A percentile compares a stretch with the other conserved stretches of the same genome.
Conservation (phyloP, 371 early-diverging fungal genomes). For the Parasitella parasitica region DNA sequence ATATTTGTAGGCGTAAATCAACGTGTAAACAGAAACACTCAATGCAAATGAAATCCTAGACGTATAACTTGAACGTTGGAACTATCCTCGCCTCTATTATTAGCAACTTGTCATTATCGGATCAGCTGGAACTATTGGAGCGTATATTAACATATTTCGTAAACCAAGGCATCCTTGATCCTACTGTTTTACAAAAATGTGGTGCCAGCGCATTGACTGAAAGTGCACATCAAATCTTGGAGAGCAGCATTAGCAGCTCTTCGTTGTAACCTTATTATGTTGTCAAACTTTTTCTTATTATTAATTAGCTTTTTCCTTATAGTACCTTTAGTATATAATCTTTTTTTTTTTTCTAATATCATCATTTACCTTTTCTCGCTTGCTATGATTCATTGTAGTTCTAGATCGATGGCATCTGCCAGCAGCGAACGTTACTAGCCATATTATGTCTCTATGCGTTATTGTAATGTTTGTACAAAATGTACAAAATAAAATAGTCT, state of each 20-base stretch:
- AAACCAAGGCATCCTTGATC: conserved; percentile 56
- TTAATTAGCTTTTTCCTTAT: too few relatives aligned
- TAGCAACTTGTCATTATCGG: conserved; percentile 39
- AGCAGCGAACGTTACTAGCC: too few relatives aligned
- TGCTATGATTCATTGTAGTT: too few relatives aligned
- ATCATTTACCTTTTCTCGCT: too few relatives aligned
- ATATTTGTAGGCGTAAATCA: too few relatives aligned
- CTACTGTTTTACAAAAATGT: conserved; percentile 39
- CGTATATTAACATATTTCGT: conserved; percentile 53
- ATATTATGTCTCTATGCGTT: too few relatives aligned
- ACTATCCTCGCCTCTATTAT: conserved; percentile 48
- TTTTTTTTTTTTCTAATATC: too few relatives aligned
- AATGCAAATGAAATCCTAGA: conserved; percentile 5
- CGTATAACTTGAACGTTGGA: conserved; percentile 46
- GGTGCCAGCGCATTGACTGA: conserved; percentile 33
- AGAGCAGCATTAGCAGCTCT: conserved; percentile 1
- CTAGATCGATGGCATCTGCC: too few relatives aligned
- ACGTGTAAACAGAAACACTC: background rate
- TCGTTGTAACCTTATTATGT: conserved; percentile 8
- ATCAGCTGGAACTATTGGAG: conserved; percentile 58
- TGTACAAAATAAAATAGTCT: too few relatives aligned
- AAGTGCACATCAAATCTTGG: conserved; percentile 20
- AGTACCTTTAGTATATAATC: too few relatives aligned
- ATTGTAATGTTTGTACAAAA: too few relatives aligned
- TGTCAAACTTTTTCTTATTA: too few relatives aligned